Evolutionary conservation across 2,329 filamentous ascomycete species (phyloP), one percentile per base, ranked within the genome.

Genomic region (Penicillium nordicum): DNA sequence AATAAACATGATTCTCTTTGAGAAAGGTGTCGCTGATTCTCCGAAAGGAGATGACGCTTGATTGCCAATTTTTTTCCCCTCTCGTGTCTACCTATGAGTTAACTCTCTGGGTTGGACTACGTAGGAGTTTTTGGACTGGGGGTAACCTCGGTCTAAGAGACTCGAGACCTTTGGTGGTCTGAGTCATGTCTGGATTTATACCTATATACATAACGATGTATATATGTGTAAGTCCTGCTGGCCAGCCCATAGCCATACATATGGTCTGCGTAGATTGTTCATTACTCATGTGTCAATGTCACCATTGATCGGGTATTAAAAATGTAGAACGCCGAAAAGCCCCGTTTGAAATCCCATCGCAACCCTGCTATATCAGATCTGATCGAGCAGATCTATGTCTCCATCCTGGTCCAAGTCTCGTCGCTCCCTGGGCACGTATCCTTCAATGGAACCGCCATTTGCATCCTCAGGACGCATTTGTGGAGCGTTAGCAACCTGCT

Each of bases 1-100:
- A 71, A 71, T 53, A 66, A 70, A 80, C 59, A 72, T 66, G 69
- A 70, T 71, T 72, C 64, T 66, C 66, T 59, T 60, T 67, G 76
- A 81, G 78, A 81, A 83, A 92, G 91, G 91, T 96, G 91, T 96
- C 91, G 91, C 90, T 77, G 88, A 93, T 82, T 91, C 87, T 85
- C 78, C 69, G 76, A 75, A 70, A 61, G 80, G 81, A 80, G 87
- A 90, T 84, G 85, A 94, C 74, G 90, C 90, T 96, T 90, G 91
- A 96, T 92, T 86, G 91, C 91, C 91, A 96, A 82, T 78, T 75
- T 74, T 67, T 74, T 67, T 65, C 0, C 64, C 63, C 66, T 62
- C 64, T 62, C 64, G 57, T 64, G 63, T 68, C 58, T 58, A 47
- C 54, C 50, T 55, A 54, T 29, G 53, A 50, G 57, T 36, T 34